Evolutionary conservation across 2,329 filamentous ascomycete species (phyloP), one percentile per base, ranked within the genome.

Genomic region (Fusarium caatingaense): DNA sequence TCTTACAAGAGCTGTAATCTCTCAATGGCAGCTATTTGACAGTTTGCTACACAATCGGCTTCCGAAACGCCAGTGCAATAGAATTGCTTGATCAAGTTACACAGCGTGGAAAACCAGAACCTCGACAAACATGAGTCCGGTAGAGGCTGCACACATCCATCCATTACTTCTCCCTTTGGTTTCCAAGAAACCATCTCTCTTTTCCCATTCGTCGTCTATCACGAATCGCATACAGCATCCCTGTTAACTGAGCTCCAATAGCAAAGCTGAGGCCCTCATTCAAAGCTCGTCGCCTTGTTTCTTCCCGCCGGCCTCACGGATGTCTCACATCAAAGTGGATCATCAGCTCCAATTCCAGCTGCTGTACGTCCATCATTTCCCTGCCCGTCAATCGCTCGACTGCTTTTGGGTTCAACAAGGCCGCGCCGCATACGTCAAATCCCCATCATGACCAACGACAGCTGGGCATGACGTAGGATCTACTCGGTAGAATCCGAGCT

Each of bases 361-460:
- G n/a, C 18, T 34, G 10, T 13, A 25, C 23, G 49, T 8, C 13
- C n/a, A 42, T 42, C 49, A 41, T 37, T 53, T 27, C 49, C 41
- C 15, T 27, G n/a, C 21, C 32, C 45, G 45, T 64, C 27, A 63
- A 28, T 47, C 12, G 49, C 16, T 15, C 21, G 9, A 34, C 25
- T 23, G 9, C 40, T 41, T 46, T 47, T 37, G 41, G 40, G 60
- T 12, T 56, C 10, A n/a, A 59, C 18, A 34, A 6, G 11, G 25
- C 6, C 13, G 28, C 32, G 61, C 51, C 61, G 32, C 51, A 42
- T 65, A 64, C 61, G 60, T 65, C 61, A 64, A 47, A 46, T n/a
- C 2, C 1, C 21, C 25, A 27, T 20, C 3, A 9, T 18, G n/a
- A 42, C 49, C 49, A 53, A 53, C 32, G 12, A 11, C 20, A 20